Base-by-base conservation (phyloP, 257 asterid genomes). In the Osmanthus fragrans region DNA sequence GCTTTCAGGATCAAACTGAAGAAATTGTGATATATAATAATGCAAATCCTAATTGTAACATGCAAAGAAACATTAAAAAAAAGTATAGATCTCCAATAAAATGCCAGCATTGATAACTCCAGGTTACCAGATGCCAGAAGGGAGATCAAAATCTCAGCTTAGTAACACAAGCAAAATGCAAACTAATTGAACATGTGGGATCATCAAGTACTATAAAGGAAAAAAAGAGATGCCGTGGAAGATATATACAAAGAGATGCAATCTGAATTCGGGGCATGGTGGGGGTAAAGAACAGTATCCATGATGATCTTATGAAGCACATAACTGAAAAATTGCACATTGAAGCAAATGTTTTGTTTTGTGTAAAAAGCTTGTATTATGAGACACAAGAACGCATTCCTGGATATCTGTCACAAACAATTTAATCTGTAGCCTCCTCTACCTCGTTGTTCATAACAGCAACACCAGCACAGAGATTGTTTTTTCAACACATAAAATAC, bases 401-500 rank as follows among this genome's bases (percentile, higher is more conserved):
- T 21, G 29, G 4, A 56, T 7, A 18, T 56, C 27, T 15, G n/a
- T 47, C 58, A 47, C 21, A 47, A 15, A 32, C 1, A 54, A 51
- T 47, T 70, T 27, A 69, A 15, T 72, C 21, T 68, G 33, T 36
- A 39, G 75, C 60, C 40, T 72, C 70, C 77, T 29, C 21, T 63
- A 79, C 36, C 10, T 25, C 25, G 18, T 6, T n/a, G 39, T 10
- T 56, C 21, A 70, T 54, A 58, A 64, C 12, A 13, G 67, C 18
- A 42, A 34, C 33, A 77, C 3, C 54, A 69, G 67, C 63, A 34
- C 27, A 77, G 37, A 18, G 0, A 21, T 74, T 70, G 5, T 9
- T 60, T 54, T 30, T 69, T 49, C 75, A 65, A 74, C 54, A 47
- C 40, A 76, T 40, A 45, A 58, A 67, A 70, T 63, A 54, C 64